These are phyloP conservation scores for Avena eriantha DNA, from an alignment of 176 grass and related monocot genomes.

Conservation along the genomic window DNA sequence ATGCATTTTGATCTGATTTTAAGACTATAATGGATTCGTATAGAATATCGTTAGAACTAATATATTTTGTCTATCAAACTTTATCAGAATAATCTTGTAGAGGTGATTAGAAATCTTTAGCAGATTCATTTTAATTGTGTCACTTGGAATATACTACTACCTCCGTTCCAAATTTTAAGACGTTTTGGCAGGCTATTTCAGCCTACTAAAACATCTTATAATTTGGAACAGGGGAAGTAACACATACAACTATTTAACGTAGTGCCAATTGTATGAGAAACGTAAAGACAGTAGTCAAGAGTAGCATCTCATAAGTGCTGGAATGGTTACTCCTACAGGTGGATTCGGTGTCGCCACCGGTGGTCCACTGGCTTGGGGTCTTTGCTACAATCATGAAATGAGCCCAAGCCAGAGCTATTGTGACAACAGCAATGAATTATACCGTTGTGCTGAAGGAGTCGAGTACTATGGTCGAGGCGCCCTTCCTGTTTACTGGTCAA, in stretches of 20 bases:
- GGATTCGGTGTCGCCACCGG: conserved; percentile 60
- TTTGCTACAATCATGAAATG: conserved; percentile 89
- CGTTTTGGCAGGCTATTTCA: too few species aligned
- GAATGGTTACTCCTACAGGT: conserved; percentile 44
- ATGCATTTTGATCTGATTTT: background rate
- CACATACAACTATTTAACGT: background rate
- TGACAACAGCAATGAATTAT: conserved; percentile 54
- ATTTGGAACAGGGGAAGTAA: too few species aligned
- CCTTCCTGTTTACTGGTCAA: conserved; percentile 82
- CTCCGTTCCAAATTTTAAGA: too few species aligned
- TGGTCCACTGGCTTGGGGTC: conserved; percentile 72
- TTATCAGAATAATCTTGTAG: conserved; percentile 11
- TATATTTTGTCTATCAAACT: background rate
- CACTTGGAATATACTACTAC: background rate
- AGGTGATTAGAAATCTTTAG: conserved; percentile 8
- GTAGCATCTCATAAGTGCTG: conserved; percentile 11
- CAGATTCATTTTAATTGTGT: conserved; percentile 12
- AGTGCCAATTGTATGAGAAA: background rate
- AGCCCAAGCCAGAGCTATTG: conserved; percentile 89
- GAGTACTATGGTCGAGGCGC: conserved; percentile 86
- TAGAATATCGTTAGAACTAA: background rate
- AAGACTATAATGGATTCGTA: background rate
- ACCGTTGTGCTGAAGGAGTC: conserved; percentile 72
- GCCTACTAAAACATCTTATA: too few species aligned
- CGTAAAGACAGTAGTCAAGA: background rate